phyloP scores from a whole-genome alignment of 495 filamentous ascomycete species.

The Ascodesmis nigricans region DNA sequence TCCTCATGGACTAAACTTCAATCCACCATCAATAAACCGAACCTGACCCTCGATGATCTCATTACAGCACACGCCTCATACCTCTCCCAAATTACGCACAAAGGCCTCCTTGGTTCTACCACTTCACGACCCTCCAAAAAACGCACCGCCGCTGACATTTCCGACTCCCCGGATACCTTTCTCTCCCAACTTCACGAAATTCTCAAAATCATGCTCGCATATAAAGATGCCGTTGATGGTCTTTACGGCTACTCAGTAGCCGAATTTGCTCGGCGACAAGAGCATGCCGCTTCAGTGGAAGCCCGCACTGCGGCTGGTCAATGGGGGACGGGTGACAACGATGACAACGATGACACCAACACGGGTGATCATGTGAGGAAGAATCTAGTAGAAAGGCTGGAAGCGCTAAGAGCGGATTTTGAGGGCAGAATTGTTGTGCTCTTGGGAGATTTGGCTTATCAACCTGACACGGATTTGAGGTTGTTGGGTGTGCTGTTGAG shows the following conservation, averaged over 20 bases:
- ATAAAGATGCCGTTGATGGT: conserved; percentile 82
- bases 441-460: conserved; percentile 73
- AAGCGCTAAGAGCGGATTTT: conserved; percentile 51
- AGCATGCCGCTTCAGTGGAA: conserved; percentile 50
- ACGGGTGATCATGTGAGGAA: no score
- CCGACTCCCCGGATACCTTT: conserved; percentile 45
- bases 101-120: conserved; percentile 66
- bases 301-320: conserved; percentile 37
- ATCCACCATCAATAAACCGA: conserved; percentile 51
- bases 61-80: conserved; percentile 81
- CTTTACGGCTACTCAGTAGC: conserved; percentile 83
- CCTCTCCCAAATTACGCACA: conserved; percentile 82
- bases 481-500: conserved; percentile 95
- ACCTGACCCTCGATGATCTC: conserved; percentile 80
- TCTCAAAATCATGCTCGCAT: conserved; percentile 79
- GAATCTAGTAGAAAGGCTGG: conserved; percentile 49
- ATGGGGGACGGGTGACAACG: conserved; percentile 36
- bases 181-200: conserved; percentile 79
- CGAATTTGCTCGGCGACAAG: conserved; percentile 80
- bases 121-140: conserved; percentile 26
- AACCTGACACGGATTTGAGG: conserved; percentile 86
- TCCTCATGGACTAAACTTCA: conserved; percentile 77
- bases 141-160: conserved; percentile 16
- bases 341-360: conserved; percentile 21
- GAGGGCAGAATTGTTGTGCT: conserved; percentile 50